phyloP scores from a whole-genome alignment of 176 grass and related monocot species.

The Bonia amplexicaulis region DNA sequence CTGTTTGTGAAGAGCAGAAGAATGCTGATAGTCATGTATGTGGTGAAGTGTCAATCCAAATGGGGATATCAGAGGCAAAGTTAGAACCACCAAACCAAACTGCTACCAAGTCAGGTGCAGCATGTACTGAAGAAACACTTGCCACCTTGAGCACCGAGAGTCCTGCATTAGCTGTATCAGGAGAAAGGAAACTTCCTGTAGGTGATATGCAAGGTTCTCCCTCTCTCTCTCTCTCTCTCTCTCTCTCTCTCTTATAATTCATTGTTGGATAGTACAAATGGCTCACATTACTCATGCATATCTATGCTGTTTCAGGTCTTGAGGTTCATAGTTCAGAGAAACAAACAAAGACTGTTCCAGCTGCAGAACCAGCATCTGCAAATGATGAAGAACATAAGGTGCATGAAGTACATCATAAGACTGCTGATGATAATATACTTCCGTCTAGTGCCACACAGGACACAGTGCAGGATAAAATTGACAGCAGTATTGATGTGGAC shows the following conservation, averaged over 20 bases:
- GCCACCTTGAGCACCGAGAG: neutral
- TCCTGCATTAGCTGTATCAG: slow-evolving; percentile 7
- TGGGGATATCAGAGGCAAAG: neutral
- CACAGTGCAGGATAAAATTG: slow-evolving; percentile 7
- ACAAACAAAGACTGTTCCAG: slow-evolving; percentile 15
- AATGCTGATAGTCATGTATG: slow-evolving; percentile 12
- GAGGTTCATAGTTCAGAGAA: slow-evolving; percentile 9
- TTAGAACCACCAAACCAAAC: slow-evolving; percentile 19
- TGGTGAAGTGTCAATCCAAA: slow-evolving; percentile 9
- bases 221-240: neutral
- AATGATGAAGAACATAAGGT: slow-evolving; percentile 6
- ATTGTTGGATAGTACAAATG: neutral
- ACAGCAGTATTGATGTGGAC: neutral
- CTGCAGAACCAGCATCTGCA: slow-evolving; percentile 13
- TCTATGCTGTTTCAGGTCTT: slow-evolving; percentile 23
- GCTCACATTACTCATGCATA: neutral
- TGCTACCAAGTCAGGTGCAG: neutral
- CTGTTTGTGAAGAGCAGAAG: slow-evolving; percentile 20
- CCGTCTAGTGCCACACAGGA: neutral
- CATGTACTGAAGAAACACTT: slow-evolving; percentile 1
- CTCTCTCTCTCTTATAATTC: neutral
- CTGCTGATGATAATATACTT: slow-evolving; percentile 20
- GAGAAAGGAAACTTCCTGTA: slow-evolving; percentile 14
- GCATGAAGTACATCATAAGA: slow-evolving; percentile 6
- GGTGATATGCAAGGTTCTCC: slow-evolving; percentile 24